These are phyloP conservation scores for Dimocarpus longan DNA, from an alignment of 345 rosid genomes.

Conservation along the genomic window DNA sequence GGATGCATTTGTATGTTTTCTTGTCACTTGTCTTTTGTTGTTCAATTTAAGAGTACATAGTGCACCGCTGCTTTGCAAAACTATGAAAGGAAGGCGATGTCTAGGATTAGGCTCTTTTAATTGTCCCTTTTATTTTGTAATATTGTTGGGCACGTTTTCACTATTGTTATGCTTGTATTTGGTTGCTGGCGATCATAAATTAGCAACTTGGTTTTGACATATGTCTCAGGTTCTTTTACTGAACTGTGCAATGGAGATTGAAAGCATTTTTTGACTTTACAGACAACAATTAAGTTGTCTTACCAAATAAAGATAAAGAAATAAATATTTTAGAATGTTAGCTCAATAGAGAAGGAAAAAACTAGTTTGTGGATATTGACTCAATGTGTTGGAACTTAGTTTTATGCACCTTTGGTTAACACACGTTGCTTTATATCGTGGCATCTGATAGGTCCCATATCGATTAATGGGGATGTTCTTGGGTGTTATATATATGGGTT, in stretches of 20 bases:
- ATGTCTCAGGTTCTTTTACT: neutral
- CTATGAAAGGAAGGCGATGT: neutral
- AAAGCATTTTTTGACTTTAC: neutral
- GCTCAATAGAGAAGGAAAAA: neutral
- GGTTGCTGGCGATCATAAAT: neutral
- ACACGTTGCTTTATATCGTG: neutral
- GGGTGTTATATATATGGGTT: too few relatives aligned
- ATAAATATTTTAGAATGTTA: neutral
- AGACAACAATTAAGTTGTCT: neutral
- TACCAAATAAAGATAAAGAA: neutral
- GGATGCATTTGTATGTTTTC: neutral
- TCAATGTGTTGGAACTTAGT: neutral
- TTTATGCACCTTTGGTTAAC: neutral
- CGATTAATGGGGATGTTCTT: too few relatives aligned
- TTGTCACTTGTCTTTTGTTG: neutral
- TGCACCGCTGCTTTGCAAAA: neutral
- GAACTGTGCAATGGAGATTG: neutral
- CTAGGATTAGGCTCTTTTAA: neutral
- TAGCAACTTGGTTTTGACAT: neutral
- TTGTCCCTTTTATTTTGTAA: neutral
- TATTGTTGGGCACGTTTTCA: neutral
- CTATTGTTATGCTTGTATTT: neutral
- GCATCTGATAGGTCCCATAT: too few relatives aligned
- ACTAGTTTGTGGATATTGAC: neutral
- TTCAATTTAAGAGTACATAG: neutral